These are phyloP conservation scores for Pichia terricola DNA, from an alignment of 1,139 yeast species.

Conservation along the genomic window DNA sequence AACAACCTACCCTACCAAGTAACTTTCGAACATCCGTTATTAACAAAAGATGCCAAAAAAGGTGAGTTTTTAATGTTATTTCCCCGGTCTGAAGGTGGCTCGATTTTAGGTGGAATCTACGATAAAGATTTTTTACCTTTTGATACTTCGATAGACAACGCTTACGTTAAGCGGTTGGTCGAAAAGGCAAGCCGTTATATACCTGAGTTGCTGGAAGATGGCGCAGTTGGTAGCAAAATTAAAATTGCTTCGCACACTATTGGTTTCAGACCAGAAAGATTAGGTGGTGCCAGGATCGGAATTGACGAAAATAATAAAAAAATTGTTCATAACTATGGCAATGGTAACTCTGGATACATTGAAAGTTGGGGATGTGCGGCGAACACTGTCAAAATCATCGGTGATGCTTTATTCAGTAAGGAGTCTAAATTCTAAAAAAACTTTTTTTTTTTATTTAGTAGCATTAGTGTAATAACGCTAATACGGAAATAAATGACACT, in stretches of 20 bases:
- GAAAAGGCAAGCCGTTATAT: slow-evolving; percentile 31
- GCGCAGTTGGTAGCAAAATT: slow-evolving; percentile 11
- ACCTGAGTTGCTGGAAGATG: slow-evolving; percentile 30
- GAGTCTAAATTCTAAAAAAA: slow-evolving; percentile 1
- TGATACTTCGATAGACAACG: slow-evolving; percentile 28
- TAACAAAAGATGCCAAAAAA: slow-evolving; percentile 21
- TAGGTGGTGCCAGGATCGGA: slow-evolving; percentile 38
- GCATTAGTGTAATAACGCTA: too few species aligned
- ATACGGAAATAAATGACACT: too few species aligned
- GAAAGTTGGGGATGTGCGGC: slow-evolving; percentile 38
- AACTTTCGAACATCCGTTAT: slow-evolving; percentile 28
- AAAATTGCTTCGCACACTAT: slow-evolving; percentile 34
- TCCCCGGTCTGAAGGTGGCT: slow-evolving; percentile 46
- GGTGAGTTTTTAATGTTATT: slow-evolving; percentile 37
- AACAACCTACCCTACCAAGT: slow-evolving; percentile 28
- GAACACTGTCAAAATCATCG: slow-evolving; percentile 4
- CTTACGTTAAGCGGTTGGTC: slow-evolving; percentile 31
- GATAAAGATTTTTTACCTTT: slow-evolving; percentile 20
- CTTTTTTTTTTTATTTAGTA: neutral
- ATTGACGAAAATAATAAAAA: slow-evolving; percentile 26
- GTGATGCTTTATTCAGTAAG: neutral
- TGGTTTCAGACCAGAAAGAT: slow-evolving; percentile 42
- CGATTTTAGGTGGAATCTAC: slow-evolving; percentile 42
- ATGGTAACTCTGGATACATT: slow-evolving; percentile 39
- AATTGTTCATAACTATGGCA: slow-evolving; percentile 42